phyloP scores from a whole-genome alignment of 805 yeast species.

The Pichia manshurica region DNA sequence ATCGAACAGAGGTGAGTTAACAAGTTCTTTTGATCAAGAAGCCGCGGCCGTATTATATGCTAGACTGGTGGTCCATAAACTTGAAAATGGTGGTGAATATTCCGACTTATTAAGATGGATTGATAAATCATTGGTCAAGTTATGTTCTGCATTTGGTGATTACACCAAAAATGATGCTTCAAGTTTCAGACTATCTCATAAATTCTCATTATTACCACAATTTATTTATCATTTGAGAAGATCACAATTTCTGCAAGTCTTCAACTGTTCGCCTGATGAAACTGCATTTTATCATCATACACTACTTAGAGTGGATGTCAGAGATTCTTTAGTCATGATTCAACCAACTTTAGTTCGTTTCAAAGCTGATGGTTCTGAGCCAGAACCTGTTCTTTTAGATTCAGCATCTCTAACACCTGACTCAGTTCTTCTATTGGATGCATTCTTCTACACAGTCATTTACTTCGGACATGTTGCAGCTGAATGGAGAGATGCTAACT shows the following conservation, averaged over 20 bases:
- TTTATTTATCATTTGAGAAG: conserved; percentile 93
- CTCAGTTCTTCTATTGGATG: conserved; percentile 80
- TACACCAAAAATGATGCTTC: conserved; percentile 80
- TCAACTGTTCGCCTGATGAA: conserved; percentile 98
- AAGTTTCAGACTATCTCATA: conserved; percentile 77
- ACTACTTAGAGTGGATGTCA: conserved; percentile 83
- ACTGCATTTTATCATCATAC: conserved; percentile 95
- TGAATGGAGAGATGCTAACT: conserved; percentile 93
- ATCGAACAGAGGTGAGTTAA: conserved; percentile 44
- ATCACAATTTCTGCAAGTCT: conserved; percentile 91
- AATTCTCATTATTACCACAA: conserved; percentile 87
- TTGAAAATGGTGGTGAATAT: conserved; percentile 66
- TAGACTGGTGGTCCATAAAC: conserved; percentile 81
- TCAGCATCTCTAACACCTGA: conserved; percentile 89
- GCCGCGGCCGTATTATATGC: conserved; percentile 95
- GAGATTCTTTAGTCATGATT: conserved; percentile 91
- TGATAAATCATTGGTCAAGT: conserved; percentile 81
- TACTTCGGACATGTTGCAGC: conserved; percentile 95
- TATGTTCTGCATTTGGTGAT: conserved; percentile 92
- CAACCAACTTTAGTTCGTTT: conserved; percentile 93
- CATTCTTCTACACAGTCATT: conserved; percentile 93
- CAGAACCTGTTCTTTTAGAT: conserved; percentile 88
- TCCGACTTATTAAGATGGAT: conserved; percentile 93
- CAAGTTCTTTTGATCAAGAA: conserved; percentile 88
- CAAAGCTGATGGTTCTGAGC: conserved; percentile 71